Conservation (phyloP, 108 stramenopile species). For the Cyclotella sp. region DNA sequence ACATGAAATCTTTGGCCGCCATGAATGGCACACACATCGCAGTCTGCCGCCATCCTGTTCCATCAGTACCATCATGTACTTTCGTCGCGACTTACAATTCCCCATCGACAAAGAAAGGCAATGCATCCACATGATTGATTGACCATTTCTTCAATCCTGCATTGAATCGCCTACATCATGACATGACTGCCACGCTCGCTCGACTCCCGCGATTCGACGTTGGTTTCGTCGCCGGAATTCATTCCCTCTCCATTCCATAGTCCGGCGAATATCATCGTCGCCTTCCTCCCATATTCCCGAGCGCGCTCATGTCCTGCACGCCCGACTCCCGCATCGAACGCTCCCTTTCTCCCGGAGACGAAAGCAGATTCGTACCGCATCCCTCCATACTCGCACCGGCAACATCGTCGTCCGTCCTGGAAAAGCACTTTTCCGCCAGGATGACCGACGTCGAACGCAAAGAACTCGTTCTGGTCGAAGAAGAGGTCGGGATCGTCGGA, state of each 20-base stretch:
- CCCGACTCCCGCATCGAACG: slow-evolving; percentile 9
- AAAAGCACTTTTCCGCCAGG: slow-evolving; percentile 5
- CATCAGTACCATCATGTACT: too few species aligned
- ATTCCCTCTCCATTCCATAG: not conserved
- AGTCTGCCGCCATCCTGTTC: too few species aligned
- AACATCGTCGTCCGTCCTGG: slow-evolving; percentile 32
- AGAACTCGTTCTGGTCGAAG: not conserved
- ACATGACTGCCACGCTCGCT: not conserved
- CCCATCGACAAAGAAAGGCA: not conserved
- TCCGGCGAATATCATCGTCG: not conserved
- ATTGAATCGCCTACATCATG: not conserved
- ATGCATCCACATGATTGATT: slow-evolving; percentile 15
- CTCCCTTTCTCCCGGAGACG: slow-evolving; percentile 45
- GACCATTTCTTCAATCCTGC: not conserved
- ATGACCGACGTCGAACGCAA: not conserved
- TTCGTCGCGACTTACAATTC: not conserved
- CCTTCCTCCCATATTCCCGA: not conserved
- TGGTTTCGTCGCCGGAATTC: not conserved
- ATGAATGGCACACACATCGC: not conserved
- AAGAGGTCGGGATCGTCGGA: slow-evolving; percentile 35
- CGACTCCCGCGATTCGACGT: not conserved
- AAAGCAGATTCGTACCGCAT: slow-evolving; percentile 55
- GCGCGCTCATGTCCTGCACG: slow-evolving; percentile 23
- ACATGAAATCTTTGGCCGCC: not conserved
- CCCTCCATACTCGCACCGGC: slow-evolving; percentile 27